Percentiles rank a stretch among this genome's conserved stretches.
Evolutionary conservation across 768 basidiomycete genomes (phyloP).

Genomic region (Collybia mongolica): DNA sequence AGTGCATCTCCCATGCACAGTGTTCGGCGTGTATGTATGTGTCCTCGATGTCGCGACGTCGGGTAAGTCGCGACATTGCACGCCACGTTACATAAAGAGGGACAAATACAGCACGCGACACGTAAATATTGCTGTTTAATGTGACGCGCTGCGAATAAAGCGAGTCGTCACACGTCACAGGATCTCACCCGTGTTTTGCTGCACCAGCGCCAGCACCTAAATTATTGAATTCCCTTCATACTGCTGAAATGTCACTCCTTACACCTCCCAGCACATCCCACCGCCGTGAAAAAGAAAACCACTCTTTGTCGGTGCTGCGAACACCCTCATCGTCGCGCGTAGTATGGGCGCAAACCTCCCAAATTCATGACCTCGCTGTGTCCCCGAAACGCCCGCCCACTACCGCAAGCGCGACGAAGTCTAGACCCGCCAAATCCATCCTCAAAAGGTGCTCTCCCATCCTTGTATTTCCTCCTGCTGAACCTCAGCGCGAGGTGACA

Average conservation of each 20-base stretch:
- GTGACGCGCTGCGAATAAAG: conserved; percentile 22
- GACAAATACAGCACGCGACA: conserved; percentile 29
- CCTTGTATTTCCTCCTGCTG: conserved; percentile 38
- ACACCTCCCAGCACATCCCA: conserved; percentile 65
- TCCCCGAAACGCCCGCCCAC: conserved; percentile 26
- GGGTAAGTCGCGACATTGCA: too few relatives aligned
- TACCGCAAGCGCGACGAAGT: conserved; percentile 33
- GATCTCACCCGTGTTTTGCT: neutral
- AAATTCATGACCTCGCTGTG: conserved; percentile 30
- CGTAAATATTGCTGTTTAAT: conserved; percentile 40
- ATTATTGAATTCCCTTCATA: too few relatives aligned
- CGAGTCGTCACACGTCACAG: conserved; percentile 16
- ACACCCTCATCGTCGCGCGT: conserved; percentile 36
- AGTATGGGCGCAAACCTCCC: conserved; percentile 52
- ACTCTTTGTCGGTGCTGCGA: conserved; percentile 8
- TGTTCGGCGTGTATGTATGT: too few relatives aligned
- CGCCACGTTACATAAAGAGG: too few relatives aligned
- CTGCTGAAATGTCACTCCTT: conserved; percentile 42
- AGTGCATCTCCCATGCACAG: too few relatives aligned
- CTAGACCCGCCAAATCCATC: conserved; percentile 62
- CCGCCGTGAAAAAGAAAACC: conserved; percentile 53
- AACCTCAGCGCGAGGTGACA: conserved; percentile 57
- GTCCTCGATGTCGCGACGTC: too few relatives aligned
- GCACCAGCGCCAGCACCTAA: conserved; percentile 3
- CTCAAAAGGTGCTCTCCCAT: conserved; percentile 53